phyloP scores from a whole-genome alignment of 495 filamentous ascomycete genomes.

The Sporormia fimetaria region DNA sequence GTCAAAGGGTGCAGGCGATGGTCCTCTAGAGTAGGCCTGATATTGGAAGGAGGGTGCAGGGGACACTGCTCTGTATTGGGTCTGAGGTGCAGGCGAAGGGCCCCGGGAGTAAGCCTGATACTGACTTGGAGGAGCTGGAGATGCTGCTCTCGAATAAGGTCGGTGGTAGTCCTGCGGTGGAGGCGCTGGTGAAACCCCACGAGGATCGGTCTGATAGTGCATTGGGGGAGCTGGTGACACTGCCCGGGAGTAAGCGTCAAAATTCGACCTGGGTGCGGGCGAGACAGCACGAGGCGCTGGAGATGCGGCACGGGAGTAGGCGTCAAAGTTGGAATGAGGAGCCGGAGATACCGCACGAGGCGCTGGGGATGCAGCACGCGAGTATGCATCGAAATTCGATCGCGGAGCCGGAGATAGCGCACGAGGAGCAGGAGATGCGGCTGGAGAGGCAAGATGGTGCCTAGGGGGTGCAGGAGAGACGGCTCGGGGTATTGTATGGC shows the following conservation, averaged over 20 bases:
- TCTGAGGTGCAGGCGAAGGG: slow-evolving; percentile 30
- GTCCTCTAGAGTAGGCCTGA: slow-evolving; percentile 22
- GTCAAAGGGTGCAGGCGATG: slow-evolving; percentile 30
- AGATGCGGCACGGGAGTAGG: slow-evolving; percentile 18
- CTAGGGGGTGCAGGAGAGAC: slow-evolving; percentile 14
- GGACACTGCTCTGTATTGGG: slow-evolving; percentile 17
- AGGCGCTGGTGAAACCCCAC: slow-evolving; percentile 25
- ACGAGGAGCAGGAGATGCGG: slow-evolving; percentile 1
- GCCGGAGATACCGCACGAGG: slow-evolving; percentile 9
- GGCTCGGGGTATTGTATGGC: slow-evolving; percentile 2
- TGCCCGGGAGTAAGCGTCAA: slow-evolving; percentile 20
- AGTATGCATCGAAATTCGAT: slow-evolving; percentile 3
- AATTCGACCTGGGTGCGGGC: too few species aligned
- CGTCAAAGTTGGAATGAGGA: slow-evolving; percentile 6
- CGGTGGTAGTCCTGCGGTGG: slow-evolving; percentile 31
- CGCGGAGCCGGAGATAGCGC: slow-evolving; percentile 10
- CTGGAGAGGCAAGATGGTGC: background rate
- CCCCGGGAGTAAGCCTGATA: slow-evolving; percentile 21
- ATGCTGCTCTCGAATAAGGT: slow-evolving; percentile 28
- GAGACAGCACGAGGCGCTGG: slow-evolving; percentile 17
- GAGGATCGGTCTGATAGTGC: slow-evolving; percentile 14
- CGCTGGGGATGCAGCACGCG: slow-evolving; percentile 14
- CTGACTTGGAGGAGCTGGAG: slow-evolving; percentile 24
- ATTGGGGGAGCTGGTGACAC: slow-evolving; percentile 26
- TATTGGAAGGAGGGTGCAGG: slow-evolving; percentile 22